Evolutionary conservation across 306 rosid species (phyloP).

Genomic region (Fragaria iinumae): DNA sequence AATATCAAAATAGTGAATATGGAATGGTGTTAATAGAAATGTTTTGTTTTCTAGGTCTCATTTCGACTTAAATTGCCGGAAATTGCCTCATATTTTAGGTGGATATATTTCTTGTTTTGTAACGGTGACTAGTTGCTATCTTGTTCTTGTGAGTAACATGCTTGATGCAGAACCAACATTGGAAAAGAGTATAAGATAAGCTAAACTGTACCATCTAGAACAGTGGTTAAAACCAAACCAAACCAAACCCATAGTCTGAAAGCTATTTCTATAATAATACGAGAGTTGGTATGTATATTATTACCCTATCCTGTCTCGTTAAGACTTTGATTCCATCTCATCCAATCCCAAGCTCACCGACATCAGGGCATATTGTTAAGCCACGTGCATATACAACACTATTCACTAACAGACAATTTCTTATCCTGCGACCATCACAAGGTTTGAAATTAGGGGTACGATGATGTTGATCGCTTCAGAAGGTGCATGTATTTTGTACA

Average conservation of each 20-base stretch:
- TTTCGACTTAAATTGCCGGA: neutral
- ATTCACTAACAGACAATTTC: neutral
- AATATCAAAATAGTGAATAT: too few species aligned
- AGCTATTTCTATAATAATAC: too few species aligned
- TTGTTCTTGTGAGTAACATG: neutral
- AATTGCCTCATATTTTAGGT: neutral
- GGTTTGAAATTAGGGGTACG: neutral
- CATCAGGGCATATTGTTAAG: neutral
- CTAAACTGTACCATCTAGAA: neutral
- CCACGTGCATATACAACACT: neutral
- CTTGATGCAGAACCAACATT: neutral
- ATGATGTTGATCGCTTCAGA: neutral
- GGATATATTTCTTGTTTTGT: neutral
- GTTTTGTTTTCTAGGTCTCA: neutral
- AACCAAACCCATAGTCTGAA: too few species aligned
- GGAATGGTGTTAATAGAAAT: neutral
- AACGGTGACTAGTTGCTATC: neutral
- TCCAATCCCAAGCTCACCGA: neutral
- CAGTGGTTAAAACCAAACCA: too few species aligned
- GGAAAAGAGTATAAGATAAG: neutral
- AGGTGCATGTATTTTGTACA: neutral
- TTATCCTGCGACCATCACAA: neutral
- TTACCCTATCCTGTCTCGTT: neutral
- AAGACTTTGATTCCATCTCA: neutral
- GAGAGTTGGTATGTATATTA: neutral